Percentiles rank a stretch among this genome's conserved stretches.
phyloP scores from a whole-genome alignment of 225 moss, liverwort and hornwort genomes.

The Pseudoscleropodium purum region DNA sequence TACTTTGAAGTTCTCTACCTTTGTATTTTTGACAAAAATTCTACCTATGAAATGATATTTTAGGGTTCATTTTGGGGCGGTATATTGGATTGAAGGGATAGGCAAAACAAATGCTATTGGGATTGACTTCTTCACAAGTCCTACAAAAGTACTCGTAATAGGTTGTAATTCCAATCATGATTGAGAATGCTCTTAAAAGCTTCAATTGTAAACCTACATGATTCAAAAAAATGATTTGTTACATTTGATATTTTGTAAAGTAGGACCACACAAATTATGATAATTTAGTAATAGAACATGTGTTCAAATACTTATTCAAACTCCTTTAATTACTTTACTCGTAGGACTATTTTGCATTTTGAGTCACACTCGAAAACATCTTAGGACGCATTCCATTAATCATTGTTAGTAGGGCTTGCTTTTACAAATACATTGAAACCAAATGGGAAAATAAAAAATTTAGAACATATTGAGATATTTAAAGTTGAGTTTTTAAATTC shows the following conservation, averaged over 20 bases:
- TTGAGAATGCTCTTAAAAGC: neutral
- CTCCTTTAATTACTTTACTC: neutral
- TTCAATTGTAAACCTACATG: neutral
- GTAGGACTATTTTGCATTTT: neutral
- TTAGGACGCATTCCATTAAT: fast-evolving
- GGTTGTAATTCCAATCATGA: fast-evolving
- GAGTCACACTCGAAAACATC: neutral
- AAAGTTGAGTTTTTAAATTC: no score
- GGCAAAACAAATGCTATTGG: neutral
- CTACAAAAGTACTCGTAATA: no score
- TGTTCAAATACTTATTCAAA: neutral
- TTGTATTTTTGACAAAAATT: neutral
- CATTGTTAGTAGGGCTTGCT: neutral
- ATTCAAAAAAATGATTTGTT: neutral
- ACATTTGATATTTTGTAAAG: fast-evolving
- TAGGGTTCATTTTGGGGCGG: fast-evolving
- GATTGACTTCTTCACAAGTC: fast-evolving
- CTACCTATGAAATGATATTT: neutral
- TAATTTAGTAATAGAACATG: no score
- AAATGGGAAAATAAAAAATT: neutral
- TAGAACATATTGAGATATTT: neutral
- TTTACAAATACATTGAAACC: neutral
- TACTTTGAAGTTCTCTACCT: neutral
- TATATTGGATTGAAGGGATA: neutral
- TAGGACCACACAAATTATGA: neutral